Base-by-base conservation (phyloP, 2,329 filamentous ascomycete genomes). In the Pyrenophora tritici-repentis region DNA sequence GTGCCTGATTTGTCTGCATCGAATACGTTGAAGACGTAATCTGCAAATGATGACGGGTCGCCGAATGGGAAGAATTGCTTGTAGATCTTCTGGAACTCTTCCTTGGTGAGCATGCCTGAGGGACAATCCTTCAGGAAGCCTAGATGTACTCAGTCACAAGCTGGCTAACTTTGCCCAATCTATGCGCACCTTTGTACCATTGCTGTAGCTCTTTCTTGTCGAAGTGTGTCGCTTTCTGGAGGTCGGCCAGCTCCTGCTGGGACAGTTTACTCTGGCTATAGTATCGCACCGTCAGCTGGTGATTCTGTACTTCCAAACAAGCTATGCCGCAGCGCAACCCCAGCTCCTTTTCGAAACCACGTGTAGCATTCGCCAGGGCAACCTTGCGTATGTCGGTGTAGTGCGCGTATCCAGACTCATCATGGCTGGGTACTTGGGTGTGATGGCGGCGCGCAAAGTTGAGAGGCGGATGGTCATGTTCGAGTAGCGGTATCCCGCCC, bases 81-180 rank as follows among this genome's bases (percentile, higher is more conserved):
- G 78, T 99, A 99, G 70, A 99, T 99, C 80, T 97, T 97, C 77
- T 97, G 94, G 76, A 99, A 99, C 76, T 99, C 94, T 72, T 96
- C 89, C 78, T 97, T 99, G 69, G 90, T 94, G 74, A 99, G 88
- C 81, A 91, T 96, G 75, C 94, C 94, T 35, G 90, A 92, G 4
- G 94, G 94, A 77, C 94, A 99, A 77, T 99, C 94, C 81, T 97
- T 97, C 56, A 97, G 83, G 79, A 99, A 97, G 59, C 93, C 93
- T 97, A 56, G 44, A 18, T 47, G 24, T 46, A 45, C 40, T 72
- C 58, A 73, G 63, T 50, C 37, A 47, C 33, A 18, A 9, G 17
- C 33, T 18, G 2, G 18, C 33, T 36, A 42, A 6, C 24, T 37
- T 31, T 20, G 12, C 18, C 9, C 14, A 38, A 4, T 40, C 32